These are phyloP conservation scores for Ganoderma lingzhi DNA, from an alignment of 1,284 basidiomycete genomes.

Conservation along the genomic window DNA sequence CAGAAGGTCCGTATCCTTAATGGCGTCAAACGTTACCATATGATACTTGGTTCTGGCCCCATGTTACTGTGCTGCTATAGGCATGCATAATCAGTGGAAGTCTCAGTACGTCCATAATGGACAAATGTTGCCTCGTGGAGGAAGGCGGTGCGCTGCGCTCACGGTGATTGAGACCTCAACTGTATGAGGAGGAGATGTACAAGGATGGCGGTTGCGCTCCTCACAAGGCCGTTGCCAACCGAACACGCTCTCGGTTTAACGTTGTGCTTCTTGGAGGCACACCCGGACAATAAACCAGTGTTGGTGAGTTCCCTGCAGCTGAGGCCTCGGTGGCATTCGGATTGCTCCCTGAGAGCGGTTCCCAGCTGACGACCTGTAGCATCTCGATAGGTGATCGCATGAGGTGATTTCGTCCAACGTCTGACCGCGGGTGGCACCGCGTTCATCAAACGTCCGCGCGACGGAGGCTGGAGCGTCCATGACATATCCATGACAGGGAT, in stretches of 20 bases:
- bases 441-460: constrained; percentile 30
- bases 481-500: constrained; percentile 19
- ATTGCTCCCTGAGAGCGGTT: not conserved
- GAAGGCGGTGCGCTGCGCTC: not conserved
- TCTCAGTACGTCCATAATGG: not conserved
- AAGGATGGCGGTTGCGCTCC: not conserved
- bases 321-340: constrained; percentile 23
- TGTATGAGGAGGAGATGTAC: not conserved
- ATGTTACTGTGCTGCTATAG: not conserved
- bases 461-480: constrained; percentile 15
- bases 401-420: constrained; percentile 21
- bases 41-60: not conserved
- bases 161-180: not conserved
- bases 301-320: constrained; percentile 11
- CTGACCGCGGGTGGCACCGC: not conserved
- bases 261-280: constrained; percentile 16
- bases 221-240: constrained; percentile 10
- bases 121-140: constrained; percentile 3
- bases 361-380: constrained; percentile 3
- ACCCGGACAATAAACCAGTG: constrained; percentile 19
- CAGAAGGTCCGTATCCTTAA: not conserved
- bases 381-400: constrained; percentile 6
- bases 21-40: not conserved
- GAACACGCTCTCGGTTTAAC: constrained; percentile 10
- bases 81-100: not conserved